Conservation (phyloP, 345 rosid species). For the Cardamine occulta region DNA sequence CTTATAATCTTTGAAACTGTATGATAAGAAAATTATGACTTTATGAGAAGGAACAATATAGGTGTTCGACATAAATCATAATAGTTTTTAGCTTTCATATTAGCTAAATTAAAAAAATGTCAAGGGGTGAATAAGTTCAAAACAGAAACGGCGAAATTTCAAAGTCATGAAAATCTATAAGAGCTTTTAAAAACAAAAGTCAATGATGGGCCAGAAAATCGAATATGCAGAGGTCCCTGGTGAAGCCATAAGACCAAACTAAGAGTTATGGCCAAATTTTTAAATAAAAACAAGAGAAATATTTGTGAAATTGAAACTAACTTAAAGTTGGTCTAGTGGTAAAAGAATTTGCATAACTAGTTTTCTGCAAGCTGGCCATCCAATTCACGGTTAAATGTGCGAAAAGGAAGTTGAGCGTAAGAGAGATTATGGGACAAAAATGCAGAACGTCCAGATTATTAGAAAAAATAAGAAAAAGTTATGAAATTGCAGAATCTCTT, state of each 20-base stretch:
- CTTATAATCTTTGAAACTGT: not conserved
- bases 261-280: not conserved
- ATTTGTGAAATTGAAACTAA: too few relatives aligned
- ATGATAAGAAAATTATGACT: slow-evolving; percentile 8
- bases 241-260: not conserved
- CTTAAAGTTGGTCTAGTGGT: too few relatives aligned
- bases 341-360: too few relatives aligned
- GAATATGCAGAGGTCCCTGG: not conserved
- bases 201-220: slow-evolving; percentile 4
- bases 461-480: too few relatives aligned
- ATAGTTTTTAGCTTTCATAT: not conserved
- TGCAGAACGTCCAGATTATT: too few relatives aligned
- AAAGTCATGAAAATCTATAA: not conserved
- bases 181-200: not conserved
- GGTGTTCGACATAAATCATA: not conserved
- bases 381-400: too few relatives aligned
- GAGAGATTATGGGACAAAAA: too few relatives aligned
- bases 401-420: too few relatives aligned
- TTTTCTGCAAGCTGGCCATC: too few relatives aligned
- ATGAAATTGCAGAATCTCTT: not conserved
- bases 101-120: not conserved
- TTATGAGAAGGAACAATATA: not conserved
- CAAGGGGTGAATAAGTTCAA: not conserved
- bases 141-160: not conserved
- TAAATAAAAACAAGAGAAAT: not conserved